Conservation (phyloP, 805 yeast species). For the Starmerella bombicola region DNA sequence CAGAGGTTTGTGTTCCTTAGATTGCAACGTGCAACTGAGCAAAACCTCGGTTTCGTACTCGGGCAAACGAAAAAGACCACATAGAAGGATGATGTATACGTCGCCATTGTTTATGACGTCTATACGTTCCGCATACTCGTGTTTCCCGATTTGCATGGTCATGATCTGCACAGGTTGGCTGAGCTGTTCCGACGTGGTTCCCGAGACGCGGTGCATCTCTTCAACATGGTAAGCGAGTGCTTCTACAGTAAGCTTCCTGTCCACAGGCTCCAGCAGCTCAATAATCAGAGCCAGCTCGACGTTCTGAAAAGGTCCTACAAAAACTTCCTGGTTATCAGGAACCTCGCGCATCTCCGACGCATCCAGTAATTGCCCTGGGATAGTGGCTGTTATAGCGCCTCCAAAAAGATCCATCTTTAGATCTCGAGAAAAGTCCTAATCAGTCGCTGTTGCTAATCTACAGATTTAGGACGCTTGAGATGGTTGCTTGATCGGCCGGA, state of each 20-base stretch:
- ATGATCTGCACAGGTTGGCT: constrained; percentile 10
- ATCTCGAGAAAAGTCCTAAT: background rate
- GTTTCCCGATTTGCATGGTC: constrained; percentile 8
- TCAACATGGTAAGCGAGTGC: constrained; percentile 20
- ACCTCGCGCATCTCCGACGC: constrained; percentile 69
- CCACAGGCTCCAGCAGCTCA: constrained; percentile 33
- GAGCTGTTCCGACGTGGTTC: constrained; percentile 3
- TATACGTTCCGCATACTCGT: constrained; percentile 14
- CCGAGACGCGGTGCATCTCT: constrained; percentile 22
- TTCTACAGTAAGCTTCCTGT: constrained; percentile 13
- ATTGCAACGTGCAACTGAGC: constrained; percentile 13
- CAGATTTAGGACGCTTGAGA: no score
- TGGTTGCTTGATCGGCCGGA: no score
- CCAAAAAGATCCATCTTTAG: constrained; percentile 54
- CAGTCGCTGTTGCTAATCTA: no score
- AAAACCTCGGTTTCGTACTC: constrained; percentile 21
- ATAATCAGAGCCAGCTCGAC: constrained; percentile 30
- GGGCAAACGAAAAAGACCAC: constrained; percentile 19
- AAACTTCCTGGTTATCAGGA: constrained; percentile 93
- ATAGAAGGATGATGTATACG: constrained; percentile 8
- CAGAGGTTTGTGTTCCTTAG: background rate
- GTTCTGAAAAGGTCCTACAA: constrained; percentile 35
- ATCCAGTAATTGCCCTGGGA: constrained; percentile 57
- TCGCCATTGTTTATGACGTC: constrained; percentile 14
- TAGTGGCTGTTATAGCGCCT: constrained; percentile 53